Percentiles rank a stretch among this genome's conserved stretches.
Evolutionary conservation across 805 yeast genomes (phyloP).

Genomic region (Saccharomycopsis fibuligera): DNA sequence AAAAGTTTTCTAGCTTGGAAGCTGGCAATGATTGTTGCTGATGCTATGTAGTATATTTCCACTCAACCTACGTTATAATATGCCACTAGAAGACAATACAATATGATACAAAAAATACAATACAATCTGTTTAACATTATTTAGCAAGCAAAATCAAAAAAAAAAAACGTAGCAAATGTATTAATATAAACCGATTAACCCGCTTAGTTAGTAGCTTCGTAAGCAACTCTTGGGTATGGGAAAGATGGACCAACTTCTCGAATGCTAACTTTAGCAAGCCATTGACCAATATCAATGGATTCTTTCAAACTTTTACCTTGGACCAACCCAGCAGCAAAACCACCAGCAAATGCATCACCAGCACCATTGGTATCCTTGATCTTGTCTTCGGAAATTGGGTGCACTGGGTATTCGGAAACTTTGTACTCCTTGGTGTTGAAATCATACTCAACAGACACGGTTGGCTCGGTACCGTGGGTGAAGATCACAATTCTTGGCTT

Average conservation of each 20-base stretch:
- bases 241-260: slow-evolving; percentile 93
- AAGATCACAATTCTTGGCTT: slow-evolving; percentile 82
- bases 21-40: too few relatives aligned
- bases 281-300: slow-evolving; percentile 79
- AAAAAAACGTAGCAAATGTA: background rate
- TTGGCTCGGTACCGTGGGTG: slow-evolving; percentile 94
- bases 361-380: slow-evolving; percentile 94
- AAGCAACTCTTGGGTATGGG: slow-evolving; percentile 41
- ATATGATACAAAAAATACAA: too few relatives aligned
- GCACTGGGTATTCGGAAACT: slow-evolving; percentile 57
- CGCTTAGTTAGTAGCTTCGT: slow-evolving; percentile 1
- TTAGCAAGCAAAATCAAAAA: background rate
- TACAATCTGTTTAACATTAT: background rate
- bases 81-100: too few relatives aligned
- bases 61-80: too few relatives aligned
- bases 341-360: slow-evolving; percentile 84
- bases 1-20: too few relatives aligned
- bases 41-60: too few relatives aligned
- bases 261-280: slow-evolving; percentile 90
- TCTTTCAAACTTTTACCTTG: slow-evolving; percentile 56
- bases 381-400: slow-evolving; percentile 56
- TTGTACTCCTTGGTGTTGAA: slow-evolving; percentile 39
- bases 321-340: slow-evolving; percentile 87
- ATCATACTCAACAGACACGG: slow-evolving; percentile 65
- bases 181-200: too few relatives aligned